These are phyloP conservation scores for Bretschneidera sinensis DNA, from an alignment of 345 rosid species.

Conservation along the genomic window DNA sequence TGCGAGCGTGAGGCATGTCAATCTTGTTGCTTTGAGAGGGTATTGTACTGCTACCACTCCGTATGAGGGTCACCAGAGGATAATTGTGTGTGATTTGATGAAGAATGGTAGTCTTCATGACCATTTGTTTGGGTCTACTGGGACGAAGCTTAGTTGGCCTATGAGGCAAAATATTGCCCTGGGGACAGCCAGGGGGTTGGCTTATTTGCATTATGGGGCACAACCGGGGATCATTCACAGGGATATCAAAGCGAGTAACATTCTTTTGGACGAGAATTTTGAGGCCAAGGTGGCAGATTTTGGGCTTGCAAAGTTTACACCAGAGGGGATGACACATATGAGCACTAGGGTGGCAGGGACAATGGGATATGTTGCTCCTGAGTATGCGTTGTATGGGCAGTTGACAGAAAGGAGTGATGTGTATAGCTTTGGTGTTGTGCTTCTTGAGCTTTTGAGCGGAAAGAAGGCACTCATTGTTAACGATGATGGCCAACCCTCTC, in stretches of 20 bases:
- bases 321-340: conserved; percentile 76
- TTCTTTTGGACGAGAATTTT: conserved; percentile 76
- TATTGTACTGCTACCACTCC: conserved; percentile 79
- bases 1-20: conserved; percentile 82
- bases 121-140: conserved; percentile 57
- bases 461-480: conserved; percentile 54
- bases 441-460: conserved; percentile 86
- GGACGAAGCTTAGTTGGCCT: conserved; percentile 68
- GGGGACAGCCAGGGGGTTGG: conserved; percentile 83
- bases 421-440: conserved; percentile 85
- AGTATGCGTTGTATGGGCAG: conserved; percentile 87
- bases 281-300: conserved; percentile 87
- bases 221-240: conserved; percentile 78
- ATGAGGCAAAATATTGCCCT: conserved; percentile 71
- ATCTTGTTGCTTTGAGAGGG: conserved; percentile 76
- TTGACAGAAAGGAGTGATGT: conserved; percentile 87
- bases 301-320: conserved; percentile 83
- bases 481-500: conserved; percentile 57
- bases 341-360: conserved; percentile 95
- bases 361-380: conserved; percentile 96
- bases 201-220: conserved; percentile 82
- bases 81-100: conserved; percentile 81
- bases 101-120: conserved; percentile 79
- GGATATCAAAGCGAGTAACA: conserved; percentile 84
- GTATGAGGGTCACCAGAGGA: conserved; percentile 91